A percentile compares a stretch with the other conserved stretches of the same genome.
Evolutionary conservation across 2,329 filamentous ascomycete species (phyloP).

Genomic region (Sclerotinia spermophila): DNA sequence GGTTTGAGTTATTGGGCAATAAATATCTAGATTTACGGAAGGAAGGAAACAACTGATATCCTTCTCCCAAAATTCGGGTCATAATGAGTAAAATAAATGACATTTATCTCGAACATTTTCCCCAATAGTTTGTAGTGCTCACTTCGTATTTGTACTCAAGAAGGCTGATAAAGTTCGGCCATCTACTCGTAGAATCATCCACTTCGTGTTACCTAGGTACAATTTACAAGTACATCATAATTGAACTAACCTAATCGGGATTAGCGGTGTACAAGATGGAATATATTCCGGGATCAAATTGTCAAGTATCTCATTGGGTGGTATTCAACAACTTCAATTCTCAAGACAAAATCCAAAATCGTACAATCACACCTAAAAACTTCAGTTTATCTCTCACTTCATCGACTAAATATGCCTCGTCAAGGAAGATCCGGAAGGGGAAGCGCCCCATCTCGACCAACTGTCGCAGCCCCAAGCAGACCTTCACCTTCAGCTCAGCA

Average conservation of each 20-base stretch:
- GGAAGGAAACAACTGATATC: not conserved
- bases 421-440: conserved; percentile 62
- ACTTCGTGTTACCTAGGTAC: not conserved
- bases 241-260: not conserved
- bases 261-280: not conserved
- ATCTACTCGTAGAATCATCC: not conserved
- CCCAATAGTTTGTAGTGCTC: not conserved
- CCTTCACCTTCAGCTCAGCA: conserved; percentile 59
- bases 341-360: not conserved
- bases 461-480: conserved; percentile 43
- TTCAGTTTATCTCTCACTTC: not conserved
- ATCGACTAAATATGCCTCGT: conserved; percentile 63
- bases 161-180: not conserved
- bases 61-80: not conserved
- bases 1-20: not conserved
- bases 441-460: conserved; percentile 62
- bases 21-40: not conserved
- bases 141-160: not conserved
- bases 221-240: not conserved
- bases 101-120: not conserved
- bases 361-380: not conserved
- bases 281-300: conserved; percentile 6
- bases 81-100: not conserved
- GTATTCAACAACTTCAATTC: conserved; percentile 6
- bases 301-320: not conserved